Percentiles rank a stretch among this genome's conserved stretches.
phyloP scores from a whole-genome alignment of 1,139 yeast genomes.

The Candida smagusa region DNA sequence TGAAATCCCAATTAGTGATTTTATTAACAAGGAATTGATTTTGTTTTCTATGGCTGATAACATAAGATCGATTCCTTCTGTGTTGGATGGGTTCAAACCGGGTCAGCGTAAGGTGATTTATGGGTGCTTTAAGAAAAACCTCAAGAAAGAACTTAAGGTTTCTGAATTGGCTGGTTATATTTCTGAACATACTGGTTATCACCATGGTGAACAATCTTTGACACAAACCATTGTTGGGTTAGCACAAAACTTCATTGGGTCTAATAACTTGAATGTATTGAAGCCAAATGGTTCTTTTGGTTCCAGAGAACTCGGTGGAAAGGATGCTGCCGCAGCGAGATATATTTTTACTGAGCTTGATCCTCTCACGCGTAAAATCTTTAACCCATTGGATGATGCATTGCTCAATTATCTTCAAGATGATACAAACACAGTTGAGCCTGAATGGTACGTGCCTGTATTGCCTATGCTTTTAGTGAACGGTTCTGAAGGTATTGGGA shows the following conservation, averaged over 20 bases:
- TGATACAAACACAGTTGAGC: slow-evolving; percentile 93
- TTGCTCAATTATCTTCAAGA: slow-evolving; percentile 80
- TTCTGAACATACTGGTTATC: slow-evolving; percentile 88
- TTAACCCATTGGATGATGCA: slow-evolving; percentile 79
- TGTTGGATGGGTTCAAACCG: slow-evolving; percentile 94
- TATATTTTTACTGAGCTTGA: slow-evolving; percentile 87
- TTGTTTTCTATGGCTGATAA: slow-evolving; percentile 96
- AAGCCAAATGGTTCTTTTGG: slow-evolving; percentile 97
- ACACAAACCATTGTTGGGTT: slow-evolving; percentile 87
- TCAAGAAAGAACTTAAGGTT: slow-evolving; percentile 78
- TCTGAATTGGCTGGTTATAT: slow-evolving; percentile 90
- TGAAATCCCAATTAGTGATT: slow-evolving; percentile 86
- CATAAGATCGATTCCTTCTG: slow-evolving; percentile 90
- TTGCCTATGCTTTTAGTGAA: slow-evolving; percentile 90
- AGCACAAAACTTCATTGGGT: slow-evolving; percentile 94
- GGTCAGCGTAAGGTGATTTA: slow-evolving; percentile 93
- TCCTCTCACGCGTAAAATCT: slow-evolving; percentile 70
- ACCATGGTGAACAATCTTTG: slow-evolving; percentile 90
- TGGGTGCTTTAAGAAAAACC: slow-evolving; percentile 83
- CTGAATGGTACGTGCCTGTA: slow-evolving; percentile 92
- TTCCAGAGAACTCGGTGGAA: slow-evolving; percentile 96
- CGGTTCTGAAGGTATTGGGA: slow-evolving; percentile 98
- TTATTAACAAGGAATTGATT: slow-evolving; percentile 92
- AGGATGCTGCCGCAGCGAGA: slow-evolving; percentile 98
- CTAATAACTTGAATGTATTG: slow-evolving; percentile 81